Conservation (phyloP, 108 stramenopile genomes). For the Cyclotella kingstonii region DNA sequence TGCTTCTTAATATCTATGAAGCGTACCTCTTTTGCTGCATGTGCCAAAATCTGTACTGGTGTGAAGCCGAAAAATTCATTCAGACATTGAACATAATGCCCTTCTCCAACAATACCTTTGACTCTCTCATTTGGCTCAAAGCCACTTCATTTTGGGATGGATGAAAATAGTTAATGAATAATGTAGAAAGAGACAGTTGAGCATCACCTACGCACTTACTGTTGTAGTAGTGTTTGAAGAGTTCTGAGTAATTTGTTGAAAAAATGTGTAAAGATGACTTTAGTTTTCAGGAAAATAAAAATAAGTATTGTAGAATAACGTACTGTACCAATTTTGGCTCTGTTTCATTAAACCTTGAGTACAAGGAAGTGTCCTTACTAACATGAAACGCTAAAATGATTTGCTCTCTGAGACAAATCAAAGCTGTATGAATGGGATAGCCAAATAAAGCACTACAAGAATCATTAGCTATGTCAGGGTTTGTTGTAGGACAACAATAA, state of each 20-base stretch:
- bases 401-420: conserved; percentile 47
- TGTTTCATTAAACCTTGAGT: too few species aligned
- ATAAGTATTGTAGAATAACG: too few species aligned
- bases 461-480: conserved; percentile 37
- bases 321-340: too few species aligned
- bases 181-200: neutral
- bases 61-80: conserved; percentile 63
- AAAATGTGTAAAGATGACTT: neutral
- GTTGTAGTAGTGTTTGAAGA: conserved; percentile 6
- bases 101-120: conserved; percentile 44
- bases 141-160: conserved; percentile 30
- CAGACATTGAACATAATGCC: conserved; percentile 35
- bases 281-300: neutral
- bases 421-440: conserved; percentile 69
- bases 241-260: conserved; percentile 3
- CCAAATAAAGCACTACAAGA: conserved; percentile 52
- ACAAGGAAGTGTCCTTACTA: conserved; percentile 2
- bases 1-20: neutral
- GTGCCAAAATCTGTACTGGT: conserved; percentile 71
- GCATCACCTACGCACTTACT: conserved; percentile 3
- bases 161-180: neutral
- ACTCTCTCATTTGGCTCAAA: conserved; percentile 84
- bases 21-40: conserved; percentile 39
- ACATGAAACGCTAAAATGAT: conserved; percentile 17
- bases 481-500: conserved; percentile 55